Base-by-base conservation (phyloP, 2,329 filamentous ascomycete species). In the Colletotrichum salicis region DNA sequence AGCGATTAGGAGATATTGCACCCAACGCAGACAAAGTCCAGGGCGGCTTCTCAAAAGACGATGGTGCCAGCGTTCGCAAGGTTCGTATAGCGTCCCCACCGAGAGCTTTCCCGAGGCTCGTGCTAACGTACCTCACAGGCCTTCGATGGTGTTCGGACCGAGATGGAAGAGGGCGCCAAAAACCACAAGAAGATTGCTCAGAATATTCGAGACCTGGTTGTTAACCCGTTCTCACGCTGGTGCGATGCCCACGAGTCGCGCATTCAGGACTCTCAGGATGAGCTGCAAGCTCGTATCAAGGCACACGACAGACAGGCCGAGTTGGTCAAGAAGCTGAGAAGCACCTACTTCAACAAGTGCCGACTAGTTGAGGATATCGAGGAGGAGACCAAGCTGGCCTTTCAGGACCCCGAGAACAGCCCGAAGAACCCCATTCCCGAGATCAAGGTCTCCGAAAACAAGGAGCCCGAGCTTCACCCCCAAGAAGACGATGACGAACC, bases 331-430 rank as follows among this genome's bases (percentile, higher is more conserved):
- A 98, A 98, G 84, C 89, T 98, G 77, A 91, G 96, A 75, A 97
- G 94, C 82, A 93, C 94, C 77, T 99, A 99, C 84, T 98, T 98
- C 88, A 99, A 98, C 87, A 99, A 98, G 84, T 99, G 96, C 81
- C 92, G 97, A 61, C 86, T 98, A 73, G 93, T 98, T 7, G 97
- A 99, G 81, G 96, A 99, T 80, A 85, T 98, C 72, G 96, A 99
- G 81, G 96, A 99, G 83, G 97, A 99, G 86, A 97, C 98, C 82
- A 98, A 99, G 84, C 89, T 99, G 67, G 96, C 95, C 51, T 99
- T 99, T 83, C 95, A 97, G 81, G 94, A 95, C 75, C 94, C 95
- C 2, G 89, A 92, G 77, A 86, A 82, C 41, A 95, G 93, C 80
- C 92, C 93, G 3, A 86, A 91, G 80, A 87, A 89, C 66, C 82